These are phyloP conservation scores for Aspergillus mulundensis DNA, from an alignment of 495 filamentous ascomycete genomes.

Conservation along the genomic window DNA sequence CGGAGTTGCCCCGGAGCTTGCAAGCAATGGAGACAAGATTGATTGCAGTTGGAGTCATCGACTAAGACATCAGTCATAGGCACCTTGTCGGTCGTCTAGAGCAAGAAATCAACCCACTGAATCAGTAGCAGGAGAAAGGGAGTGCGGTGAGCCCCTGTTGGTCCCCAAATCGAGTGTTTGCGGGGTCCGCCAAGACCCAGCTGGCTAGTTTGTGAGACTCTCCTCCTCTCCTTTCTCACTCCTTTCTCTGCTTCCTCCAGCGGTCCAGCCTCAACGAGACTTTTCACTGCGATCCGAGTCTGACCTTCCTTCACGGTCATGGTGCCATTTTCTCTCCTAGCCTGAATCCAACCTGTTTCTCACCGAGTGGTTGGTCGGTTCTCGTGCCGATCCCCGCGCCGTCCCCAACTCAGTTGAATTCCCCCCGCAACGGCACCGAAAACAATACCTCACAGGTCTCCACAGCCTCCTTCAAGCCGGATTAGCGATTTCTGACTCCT, in stretches of 20 bases:
- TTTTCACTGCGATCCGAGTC: background rate
- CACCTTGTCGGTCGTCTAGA: background rate
- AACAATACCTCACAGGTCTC: constrained; percentile 10
- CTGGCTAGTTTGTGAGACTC: background rate
- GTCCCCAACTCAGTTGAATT: background rate
- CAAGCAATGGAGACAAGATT: background rate
- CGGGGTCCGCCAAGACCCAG: background rate
- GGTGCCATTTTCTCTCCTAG: background rate
- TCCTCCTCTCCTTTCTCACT: background rate
- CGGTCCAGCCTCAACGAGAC: background rate
- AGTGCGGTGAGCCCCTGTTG: no score
- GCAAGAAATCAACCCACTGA: background rate
- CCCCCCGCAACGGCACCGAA: background rate
- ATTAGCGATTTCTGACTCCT: background rate
- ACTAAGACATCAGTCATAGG: background rate
- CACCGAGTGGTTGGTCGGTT: background rate
- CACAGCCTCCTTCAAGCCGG: background rate
- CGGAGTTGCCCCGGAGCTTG: background rate
- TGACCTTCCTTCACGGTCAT: background rate
- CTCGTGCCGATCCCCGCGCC: background rate
- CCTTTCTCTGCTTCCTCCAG: background rate
- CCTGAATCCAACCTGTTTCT: background rate
- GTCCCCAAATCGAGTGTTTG: background rate
- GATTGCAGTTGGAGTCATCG: background rate
- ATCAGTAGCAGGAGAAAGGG: background rate